phyloP scores from a whole-genome alignment of 83 land plant species.

The Diphasiastrum complanatum region DNA sequence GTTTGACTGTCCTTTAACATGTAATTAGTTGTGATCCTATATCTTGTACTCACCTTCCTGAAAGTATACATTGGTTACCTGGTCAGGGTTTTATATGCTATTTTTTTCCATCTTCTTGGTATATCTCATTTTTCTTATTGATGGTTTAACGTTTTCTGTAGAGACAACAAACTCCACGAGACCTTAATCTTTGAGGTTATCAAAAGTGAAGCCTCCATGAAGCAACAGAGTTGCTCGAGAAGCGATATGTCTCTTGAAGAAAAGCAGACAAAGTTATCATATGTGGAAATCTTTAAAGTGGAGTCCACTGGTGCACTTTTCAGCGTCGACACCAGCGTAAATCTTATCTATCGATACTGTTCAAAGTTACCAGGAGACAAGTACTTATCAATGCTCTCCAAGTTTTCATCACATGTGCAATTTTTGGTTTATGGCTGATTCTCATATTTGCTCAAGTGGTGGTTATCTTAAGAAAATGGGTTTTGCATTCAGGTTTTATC shows the following conservation, averaged over 20 bases:
- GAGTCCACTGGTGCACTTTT: conserved; percentile 47
- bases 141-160: too few species aligned
- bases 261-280: conserved; percentile 13
- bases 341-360: conserved; percentile 44
- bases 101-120: too few species aligned
- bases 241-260: conserved; percentile 27
- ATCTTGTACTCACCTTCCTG: too few species aligned
- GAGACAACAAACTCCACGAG: conserved; percentile 57
- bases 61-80: too few species aligned
- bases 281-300: conserved; percentile 27
- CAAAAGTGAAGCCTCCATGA: conserved; percentile 64
- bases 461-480: not conserved
- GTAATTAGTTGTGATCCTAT: too few species aligned
- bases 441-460: not conserved
- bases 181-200: conserved; percentile 45
- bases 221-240: conserved; percentile 26
- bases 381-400: conserved; percentile 20
- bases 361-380: conserved; percentile 55
- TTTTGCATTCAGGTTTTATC: conserved; percentile 34
- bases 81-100: too few species aligned
- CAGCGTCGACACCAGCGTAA: conserved; percentile 38
- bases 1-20: too few species aligned
- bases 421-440: too few species aligned
- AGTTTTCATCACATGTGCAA: conserved; percentile 1
- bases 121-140: too few species aligned